These are phyloP conservation scores for Trichosanthes cucumerina DNA, from an alignment of 306 rosid genomes.

Conservation along the genomic window DNA sequence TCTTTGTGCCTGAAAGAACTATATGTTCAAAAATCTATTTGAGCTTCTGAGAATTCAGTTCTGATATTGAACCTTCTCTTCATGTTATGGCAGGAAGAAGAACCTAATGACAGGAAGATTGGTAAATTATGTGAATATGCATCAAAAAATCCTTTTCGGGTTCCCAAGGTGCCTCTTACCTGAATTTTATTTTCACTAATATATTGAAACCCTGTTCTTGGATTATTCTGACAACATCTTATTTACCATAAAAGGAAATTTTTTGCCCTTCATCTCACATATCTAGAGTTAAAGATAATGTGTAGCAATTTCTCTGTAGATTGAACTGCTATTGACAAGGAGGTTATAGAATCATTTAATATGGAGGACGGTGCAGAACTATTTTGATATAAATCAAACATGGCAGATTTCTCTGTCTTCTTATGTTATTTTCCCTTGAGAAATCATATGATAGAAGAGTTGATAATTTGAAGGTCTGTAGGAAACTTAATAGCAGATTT, in stretches of 20 bases:
- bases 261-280: neutral
- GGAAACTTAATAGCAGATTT: neutral
- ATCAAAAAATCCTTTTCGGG: constrained; percentile 73
- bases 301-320: neutral
- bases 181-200: neutral
- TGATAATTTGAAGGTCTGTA: neutral
- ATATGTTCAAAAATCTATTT: neutral
- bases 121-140: constrained; percentile 78
- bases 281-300: neutral
- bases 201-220: neutral
- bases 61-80: constrained; percentile 3
- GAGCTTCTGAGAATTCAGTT: neutral
- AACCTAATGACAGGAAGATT: constrained; percentile 74
- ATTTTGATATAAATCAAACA: neutral
- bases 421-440: neutral
- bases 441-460: neutral
- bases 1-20: neutral
- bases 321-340: neutral
- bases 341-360: neutral
- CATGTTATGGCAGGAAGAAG: constrained; percentile 46
- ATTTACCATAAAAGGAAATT: neutral
- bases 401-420: neutral
- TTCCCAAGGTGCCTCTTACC: constrained; percentile 48
- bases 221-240: neutral
- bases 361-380: neutral